Evolutionary conservation across 108 stramenopile genomes (phyloP).

Genomic region (Phaeodactylum tricornutum): DNA sequence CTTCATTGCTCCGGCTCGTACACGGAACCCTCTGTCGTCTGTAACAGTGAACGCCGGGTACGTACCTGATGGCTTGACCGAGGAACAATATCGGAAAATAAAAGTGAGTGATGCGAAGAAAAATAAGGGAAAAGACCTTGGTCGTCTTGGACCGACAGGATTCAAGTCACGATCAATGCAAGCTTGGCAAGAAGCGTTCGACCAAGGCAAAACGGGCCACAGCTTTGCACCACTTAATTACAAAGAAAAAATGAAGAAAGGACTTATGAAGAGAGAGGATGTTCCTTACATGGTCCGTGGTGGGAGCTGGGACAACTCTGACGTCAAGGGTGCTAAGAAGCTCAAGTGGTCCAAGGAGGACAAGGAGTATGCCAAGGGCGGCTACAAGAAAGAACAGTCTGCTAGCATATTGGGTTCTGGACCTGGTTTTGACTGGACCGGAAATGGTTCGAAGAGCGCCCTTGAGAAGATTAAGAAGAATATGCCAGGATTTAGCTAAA

Average conservation of each 20-base stretch:
- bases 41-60: conserved; percentile 13
- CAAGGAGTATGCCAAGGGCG: conserved; percentile 60
- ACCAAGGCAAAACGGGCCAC: conserved; percentile 34
- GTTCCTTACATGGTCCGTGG: conserved; percentile 18
- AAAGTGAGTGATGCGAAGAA: conserved; percentile 50
- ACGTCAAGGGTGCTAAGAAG: conserved; percentile 52
- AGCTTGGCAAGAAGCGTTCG: conserved; percentile 42
- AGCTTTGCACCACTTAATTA: conserved; percentile 16
- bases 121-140: conserved; percentile 36
- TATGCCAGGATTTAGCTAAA: not conserved
- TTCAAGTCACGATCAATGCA: conserved; percentile 72
- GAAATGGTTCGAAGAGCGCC: conserved; percentile 4
- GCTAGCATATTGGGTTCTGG: conserved; percentile 63
- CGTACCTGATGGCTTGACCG: conserved; percentile 73
- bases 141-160: conserved; percentile 56
- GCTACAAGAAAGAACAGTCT: conserved; percentile 70
- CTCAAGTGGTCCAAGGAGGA: conserved; percentile 45
- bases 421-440: conserved; percentile 74
- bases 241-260: conserved; percentile 5
- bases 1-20: too few species aligned
- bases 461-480: not conserved
- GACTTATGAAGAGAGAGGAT: conserved; percentile 12
- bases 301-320: conserved; percentile 51
- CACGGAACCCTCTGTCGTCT: too few species aligned
- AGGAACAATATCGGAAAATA: conserved; percentile 59